A percentile compares a stretch with the other conserved stretches of the same genome.
Evolutionary conservation across 768 basidiomycete genomes (phyloP).

Genomic region (Mycena epipterygia): DNA sequence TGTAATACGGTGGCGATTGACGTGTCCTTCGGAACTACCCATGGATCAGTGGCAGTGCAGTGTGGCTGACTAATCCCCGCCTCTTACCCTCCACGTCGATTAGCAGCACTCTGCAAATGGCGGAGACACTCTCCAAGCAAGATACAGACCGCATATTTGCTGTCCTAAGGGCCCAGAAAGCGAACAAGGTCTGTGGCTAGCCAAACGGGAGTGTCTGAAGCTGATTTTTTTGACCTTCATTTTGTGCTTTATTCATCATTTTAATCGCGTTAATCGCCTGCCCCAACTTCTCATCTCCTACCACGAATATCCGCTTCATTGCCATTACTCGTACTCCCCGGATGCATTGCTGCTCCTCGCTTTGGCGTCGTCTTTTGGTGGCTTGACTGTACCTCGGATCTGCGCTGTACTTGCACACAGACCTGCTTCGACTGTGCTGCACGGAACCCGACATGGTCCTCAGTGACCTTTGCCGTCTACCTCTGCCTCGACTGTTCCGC

Average conservation of each 20-base stretch:
- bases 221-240: background rate
- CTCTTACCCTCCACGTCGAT: slow-evolving; percentile 23
- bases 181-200: slow-evolving; percentile 75
- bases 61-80: slow-evolving; percentile 13
- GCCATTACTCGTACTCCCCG: too few species aligned
- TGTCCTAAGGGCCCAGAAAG: slow-evolving; percentile 86
- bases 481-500: slow-evolving; percentile 98
- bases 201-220: background rate
- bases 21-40: too few species aligned
- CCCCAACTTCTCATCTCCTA: background rate
- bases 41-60: background rate
- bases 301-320: too few species aligned
- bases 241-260: background rate
- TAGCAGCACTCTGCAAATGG: slow-evolving; percentile 57
- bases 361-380: background rate
- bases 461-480: slow-evolving; percentile 96
- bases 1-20: too few species aligned
- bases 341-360: background rate
- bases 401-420: slow-evolving; percentile 49
- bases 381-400: slow-evolving; percentile 8
- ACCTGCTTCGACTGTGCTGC: slow-evolving; percentile 96
- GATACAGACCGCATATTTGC: slow-evolving; percentile 92
- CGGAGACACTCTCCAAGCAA: slow-evolving; percentile 80
- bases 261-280: background rate
- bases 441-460: slow-evolving; percentile 97